These are phyloP conservation scores for Geotrichum histeridarum DNA, from an alignment of 1,139 yeast genomes.

Conservation along the genomic window DNA sequence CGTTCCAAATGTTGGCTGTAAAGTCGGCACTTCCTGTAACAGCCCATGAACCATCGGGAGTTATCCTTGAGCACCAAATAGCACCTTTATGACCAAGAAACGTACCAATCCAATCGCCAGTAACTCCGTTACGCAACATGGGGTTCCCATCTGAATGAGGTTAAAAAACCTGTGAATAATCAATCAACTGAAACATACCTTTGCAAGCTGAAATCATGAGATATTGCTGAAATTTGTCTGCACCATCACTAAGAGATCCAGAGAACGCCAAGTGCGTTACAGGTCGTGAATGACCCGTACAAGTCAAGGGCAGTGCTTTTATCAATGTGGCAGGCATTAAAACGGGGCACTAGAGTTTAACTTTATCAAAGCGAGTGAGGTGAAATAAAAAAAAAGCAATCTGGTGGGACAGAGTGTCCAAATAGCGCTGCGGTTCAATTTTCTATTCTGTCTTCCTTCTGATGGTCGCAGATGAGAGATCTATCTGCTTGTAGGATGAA, in stretches of 20 bases:
- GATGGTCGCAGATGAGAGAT: no score
- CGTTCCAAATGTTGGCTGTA: constrained; percentile 37
- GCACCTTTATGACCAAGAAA: constrained; percentile 41
- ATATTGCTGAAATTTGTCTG: constrained; percentile 18
- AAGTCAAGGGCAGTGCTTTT: constrained; percentile 35
- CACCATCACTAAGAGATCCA: constrained; percentile 20
- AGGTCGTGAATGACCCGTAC: constrained; percentile 41
- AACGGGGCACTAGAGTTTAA: no score
- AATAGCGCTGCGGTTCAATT: no score
- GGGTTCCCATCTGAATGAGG: constrained; percentile 36
- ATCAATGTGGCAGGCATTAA: constrained; percentile 19
- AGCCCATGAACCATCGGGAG: constrained; percentile 30
- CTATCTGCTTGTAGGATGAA: no score
- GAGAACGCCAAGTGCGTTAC: constrained; percentile 38
- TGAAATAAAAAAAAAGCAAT: no score
- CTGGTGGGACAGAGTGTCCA: no score
- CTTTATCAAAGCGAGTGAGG: no score
- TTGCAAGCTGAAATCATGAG: constrained; percentile 38
- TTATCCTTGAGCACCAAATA: constrained; percentile 37
- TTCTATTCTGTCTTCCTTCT: no score
- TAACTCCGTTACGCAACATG: constrained; percentile 38
- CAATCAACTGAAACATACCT: constrained; percentile 24
- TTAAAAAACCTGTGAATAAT: background rate
- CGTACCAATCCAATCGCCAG: constrained; percentile 42
- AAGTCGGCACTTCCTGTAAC: constrained; percentile 40